phyloP scores from a whole-genome alignment of 139 green algal species.

The Closterium sp. region DNA sequence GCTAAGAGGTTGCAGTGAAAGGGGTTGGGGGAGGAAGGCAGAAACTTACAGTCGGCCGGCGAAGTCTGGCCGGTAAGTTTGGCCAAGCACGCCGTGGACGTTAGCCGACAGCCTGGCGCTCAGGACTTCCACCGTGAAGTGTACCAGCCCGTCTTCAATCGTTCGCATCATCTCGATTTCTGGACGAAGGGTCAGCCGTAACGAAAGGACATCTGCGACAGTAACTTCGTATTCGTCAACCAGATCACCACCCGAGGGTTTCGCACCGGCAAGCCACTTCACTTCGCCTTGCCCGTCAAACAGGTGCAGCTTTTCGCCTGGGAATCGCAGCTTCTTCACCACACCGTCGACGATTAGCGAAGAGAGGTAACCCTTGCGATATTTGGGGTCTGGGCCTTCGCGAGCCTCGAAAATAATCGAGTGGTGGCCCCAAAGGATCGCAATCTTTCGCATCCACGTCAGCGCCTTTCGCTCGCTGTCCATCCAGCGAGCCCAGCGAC shows the following conservation, averaged over 20 bases:
- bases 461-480: conserved; percentile 18
- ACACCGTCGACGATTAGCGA: conserved; percentile 18
- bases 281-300: conserved; percentile 5
- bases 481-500: conserved; percentile 16
- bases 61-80: conserved; percentile 27
- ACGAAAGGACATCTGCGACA: not conserved
- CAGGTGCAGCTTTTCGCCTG: not conserved
- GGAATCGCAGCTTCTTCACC: not conserved
- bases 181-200: not conserved
- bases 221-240: conserved; percentile 5
- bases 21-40: not conserved
- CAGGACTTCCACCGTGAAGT: conserved; percentile 26
- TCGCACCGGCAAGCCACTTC: conserved; percentile 1
- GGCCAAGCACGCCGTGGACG: conserved; percentile 35
- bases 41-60: conserved; percentile 21
- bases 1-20: not conserved
- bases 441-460: conserved; percentile 31
- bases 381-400: not conserved
- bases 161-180: conserved; percentile 24
- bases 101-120: not conserved
- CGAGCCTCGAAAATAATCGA: conserved; percentile 8
- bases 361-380: conserved; percentile 23
- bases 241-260: not conserved
- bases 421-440: conserved; percentile 24
- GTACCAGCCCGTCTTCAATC: conserved; percentile 23